Evolutionary conservation across 169 alveolate species (phyloP).

Genomic region (Plasmodium fragile): DNA sequence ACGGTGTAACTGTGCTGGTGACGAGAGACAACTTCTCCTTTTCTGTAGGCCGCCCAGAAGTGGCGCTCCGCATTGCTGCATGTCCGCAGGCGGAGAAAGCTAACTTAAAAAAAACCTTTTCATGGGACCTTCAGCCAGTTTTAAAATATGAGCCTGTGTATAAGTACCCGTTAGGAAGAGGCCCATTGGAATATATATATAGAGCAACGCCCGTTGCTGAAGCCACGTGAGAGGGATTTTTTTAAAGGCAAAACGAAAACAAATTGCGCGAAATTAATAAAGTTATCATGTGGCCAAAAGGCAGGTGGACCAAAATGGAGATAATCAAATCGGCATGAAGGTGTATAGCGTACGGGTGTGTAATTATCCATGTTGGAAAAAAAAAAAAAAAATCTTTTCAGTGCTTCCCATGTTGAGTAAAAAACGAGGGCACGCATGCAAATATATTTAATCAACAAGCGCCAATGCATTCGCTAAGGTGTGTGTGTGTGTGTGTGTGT

Average conservation of each 20-base stretch:
- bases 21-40: not conserved
- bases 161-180: not conserved
- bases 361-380: not conserved
- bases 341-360: not conserved
- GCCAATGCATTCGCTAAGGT: not conserved
- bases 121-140: not conserved
- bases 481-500: not conserved
- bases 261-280: not conserved
- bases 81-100: not conserved
- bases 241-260: not conserved
- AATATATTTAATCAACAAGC: not conserved
- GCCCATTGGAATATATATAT: not conserved
- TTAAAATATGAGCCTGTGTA: not conserved
- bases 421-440: not conserved
- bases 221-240: not conserved
- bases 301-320: not conserved
- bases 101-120: not conserved
- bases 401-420: not conserved
- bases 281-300: not conserved
- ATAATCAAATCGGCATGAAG: conserved; percentile 3
- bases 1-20: not conserved
- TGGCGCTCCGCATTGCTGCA: not conserved
- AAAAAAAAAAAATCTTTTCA: not conserved
- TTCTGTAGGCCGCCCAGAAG: not conserved
- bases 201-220: not conserved